Conservation (phyloP, 2,329 filamentous ascomycete species). For the Ceratocystis papillata region DNA sequence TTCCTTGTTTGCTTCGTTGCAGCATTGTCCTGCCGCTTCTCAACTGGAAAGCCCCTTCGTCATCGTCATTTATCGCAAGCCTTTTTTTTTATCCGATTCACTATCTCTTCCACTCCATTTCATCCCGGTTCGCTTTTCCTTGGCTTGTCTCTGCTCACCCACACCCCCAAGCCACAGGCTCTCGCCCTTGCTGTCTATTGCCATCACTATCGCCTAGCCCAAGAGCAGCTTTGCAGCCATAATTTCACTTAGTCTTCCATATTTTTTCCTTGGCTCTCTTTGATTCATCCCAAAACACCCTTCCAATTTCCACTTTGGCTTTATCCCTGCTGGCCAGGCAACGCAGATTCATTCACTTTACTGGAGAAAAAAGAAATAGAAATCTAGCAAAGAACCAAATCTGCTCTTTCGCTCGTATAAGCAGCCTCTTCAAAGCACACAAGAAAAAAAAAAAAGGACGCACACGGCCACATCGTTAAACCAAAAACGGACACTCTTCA, state of each 20-base stretch:
- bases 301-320: conserved; percentile 12
- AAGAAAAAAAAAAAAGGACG: neutral
- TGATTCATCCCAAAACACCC: conserved; percentile 10
- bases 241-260: neutral
- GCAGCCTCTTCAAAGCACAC: neutral
- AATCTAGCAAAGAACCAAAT: neutral
- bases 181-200: neutral
- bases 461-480: neutral
- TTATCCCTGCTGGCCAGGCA: neutral
- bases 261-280: conserved; percentile 8
- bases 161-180: neutral
- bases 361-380: neutral
- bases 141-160: neutral
- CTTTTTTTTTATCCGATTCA: neutral
- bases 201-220: neutral
- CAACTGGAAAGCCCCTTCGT: neutral
- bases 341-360: neutral
- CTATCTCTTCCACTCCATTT: neutral
- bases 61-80: neutral
- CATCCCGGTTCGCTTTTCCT: neutral
- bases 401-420: neutral
- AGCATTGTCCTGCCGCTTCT: neutral
- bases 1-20: neutral
- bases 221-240: neutral
- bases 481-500: neutral